Evolutionary conservation across 73 alveolate genomes (phyloP).

Genomic region (Blepharisma stoltei): DNA sequence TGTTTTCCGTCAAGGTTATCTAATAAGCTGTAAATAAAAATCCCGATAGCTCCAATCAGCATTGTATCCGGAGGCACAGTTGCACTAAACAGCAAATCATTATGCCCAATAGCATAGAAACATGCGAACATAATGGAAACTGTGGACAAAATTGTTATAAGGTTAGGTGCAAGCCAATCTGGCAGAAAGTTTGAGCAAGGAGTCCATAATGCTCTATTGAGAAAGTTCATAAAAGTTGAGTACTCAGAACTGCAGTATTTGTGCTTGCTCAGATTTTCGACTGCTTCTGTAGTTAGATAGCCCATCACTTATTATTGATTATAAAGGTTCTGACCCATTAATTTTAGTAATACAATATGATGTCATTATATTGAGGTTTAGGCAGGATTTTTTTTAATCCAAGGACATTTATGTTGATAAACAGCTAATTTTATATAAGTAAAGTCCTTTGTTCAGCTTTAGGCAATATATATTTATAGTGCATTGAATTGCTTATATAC

Average conservation of each 20-base stretch:
- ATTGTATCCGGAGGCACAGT: not conserved
- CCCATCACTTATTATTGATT: not conserved
- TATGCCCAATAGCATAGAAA: not conserved
- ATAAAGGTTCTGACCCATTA: too few species aligned
- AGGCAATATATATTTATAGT: too few species aligned
- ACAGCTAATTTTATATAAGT: too few species aligned
- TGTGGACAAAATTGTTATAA: constrained; percentile 32
- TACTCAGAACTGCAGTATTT: not conserved
- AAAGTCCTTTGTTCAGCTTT: too few species aligned
- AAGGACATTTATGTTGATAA: too few species aligned
- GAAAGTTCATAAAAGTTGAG: not conserved
- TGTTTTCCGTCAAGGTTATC: constrained; percentile 73
- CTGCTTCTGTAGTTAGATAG: not conserved
- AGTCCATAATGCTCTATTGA: not conserved
- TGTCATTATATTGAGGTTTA: too few species aligned
- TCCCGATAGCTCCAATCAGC: constrained; percentile 29
- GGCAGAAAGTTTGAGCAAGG: not conserved
- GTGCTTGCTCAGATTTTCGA: not conserved
- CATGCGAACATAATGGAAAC: constrained; percentile 29
- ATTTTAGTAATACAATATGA: too few species aligned
- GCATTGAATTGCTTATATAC: too few species aligned
- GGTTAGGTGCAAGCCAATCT: constrained; percentile 17
- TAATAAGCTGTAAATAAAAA: constrained; percentile 37
- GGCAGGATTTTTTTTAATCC: too few species aligned
- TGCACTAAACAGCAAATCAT: not conserved